Conservation (phyloP, 495 filamentous ascomycete species). For the Neurospora terricola region DNA sequence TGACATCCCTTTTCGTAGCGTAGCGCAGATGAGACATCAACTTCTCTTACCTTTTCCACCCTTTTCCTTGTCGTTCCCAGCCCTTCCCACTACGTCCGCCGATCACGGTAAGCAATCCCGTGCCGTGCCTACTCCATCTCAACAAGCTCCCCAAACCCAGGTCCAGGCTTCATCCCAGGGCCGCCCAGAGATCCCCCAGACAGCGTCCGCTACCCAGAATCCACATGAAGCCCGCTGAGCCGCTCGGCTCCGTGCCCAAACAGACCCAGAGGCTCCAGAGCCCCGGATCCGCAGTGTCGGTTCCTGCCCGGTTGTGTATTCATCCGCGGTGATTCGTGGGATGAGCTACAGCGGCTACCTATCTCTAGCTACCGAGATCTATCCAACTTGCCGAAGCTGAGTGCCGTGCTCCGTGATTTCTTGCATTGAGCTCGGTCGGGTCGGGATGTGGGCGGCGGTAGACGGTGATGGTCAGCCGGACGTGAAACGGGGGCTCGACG, state of each 20-base stretch:
- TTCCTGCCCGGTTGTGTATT: background rate
- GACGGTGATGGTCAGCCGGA: background rate
- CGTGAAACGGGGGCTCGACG: background rate
- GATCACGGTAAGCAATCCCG: background rate
- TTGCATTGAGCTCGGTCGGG: background rate
- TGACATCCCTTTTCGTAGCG: too few relatives aligned
- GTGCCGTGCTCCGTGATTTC: background rate
- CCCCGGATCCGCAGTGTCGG: background rate
- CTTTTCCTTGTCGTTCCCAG: background rate
- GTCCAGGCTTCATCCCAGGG: background rate
- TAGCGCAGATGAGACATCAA: background rate
- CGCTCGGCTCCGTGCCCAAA: background rate
- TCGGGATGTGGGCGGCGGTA: background rate
- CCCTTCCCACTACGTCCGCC: background rate
- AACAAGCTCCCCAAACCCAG: background rate
- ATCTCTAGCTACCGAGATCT: background rate
- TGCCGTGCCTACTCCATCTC: background rate
- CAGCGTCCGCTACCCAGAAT: background rate
- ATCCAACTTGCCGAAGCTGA: background rate
- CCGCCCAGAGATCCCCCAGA: background rate
- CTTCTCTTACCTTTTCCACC: background rate
- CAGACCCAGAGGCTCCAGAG: background rate
- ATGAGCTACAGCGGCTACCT: background rate
- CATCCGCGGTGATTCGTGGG: background rate
- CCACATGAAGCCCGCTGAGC: background rate